Base-by-base conservation (phyloP, 1,139 yeast genomes). In the Chernovozyma aurita region DNA sequence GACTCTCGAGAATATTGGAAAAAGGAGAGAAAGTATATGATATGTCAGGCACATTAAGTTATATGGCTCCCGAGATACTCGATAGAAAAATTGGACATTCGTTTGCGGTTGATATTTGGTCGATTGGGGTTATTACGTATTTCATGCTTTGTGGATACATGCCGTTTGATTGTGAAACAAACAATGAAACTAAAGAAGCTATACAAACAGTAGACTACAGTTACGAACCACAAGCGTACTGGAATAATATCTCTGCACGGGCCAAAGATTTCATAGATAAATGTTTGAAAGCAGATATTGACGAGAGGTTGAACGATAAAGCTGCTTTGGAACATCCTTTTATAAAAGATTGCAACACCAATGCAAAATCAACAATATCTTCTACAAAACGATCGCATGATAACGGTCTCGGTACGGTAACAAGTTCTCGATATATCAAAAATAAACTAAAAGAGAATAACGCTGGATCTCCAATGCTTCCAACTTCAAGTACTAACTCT, bases 141-240 rank as follows among this genome's bases (percentile, higher is more conserved):
- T 82, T 83, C 48, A 70, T 82, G 73, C 67, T 81, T 11, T 73
- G 84, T 45, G 92, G 92, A 1, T 83, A 82, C 50, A 78, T 84
- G 58, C 94, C 94, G 1, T 84, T 84, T 56, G 92, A 84, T 48
- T 76, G 90, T 44, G 92, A 83, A 40, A 73, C 79, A 5, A 82
- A 80, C 33, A 74, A 73, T 0, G 90, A 83, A 49, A 85, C 87
- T 16, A 69, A 72, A 50, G 71, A 76, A 36, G 85, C 87, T 17
- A 82, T 84, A 22, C 42, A 52, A 17, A 61, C 57, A 5, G 78
- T 73, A 7, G 85, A 82, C 42, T 81, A 70, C 47, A 63, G 67
- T 38, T 79, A 78, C 47, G 85, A 74, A 38, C 84, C 84, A 3
- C 65, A 64, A 13, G 78, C 73, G 47, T 76, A 77, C 50, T 79